Conservation (phyloP, 1,284 basidiomycete genomes). For the Schizophyllum commune region DNA sequence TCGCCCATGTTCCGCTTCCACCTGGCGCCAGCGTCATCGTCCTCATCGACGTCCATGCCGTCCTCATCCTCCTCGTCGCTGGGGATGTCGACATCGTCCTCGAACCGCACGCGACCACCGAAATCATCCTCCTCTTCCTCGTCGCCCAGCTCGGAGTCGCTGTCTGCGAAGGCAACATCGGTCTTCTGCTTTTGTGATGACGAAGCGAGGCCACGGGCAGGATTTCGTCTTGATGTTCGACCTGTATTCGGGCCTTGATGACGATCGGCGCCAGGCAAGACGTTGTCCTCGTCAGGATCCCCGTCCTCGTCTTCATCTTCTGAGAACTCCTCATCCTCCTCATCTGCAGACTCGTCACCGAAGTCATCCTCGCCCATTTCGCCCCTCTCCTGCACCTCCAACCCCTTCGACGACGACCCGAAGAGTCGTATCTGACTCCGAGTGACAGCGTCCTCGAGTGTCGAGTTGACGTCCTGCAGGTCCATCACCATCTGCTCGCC, state of each 20-base stretch:
- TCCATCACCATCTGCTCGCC: constrained; percentile 98
- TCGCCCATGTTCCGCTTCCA: constrained; percentile 77
- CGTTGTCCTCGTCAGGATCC: constrained; percentile 22
- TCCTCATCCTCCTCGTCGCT: constrained; percentile 42
- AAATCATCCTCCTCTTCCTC: constrained; percentile 35
- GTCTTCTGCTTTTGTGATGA: constrained; percentile 28
- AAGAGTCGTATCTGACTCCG: constrained; percentile 84
- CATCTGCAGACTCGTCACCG: constrained; percentile 19
- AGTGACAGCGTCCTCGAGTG: constrained; percentile 80
- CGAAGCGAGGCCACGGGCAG: constrained; percentile 34
- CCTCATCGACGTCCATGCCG: constrained; percentile 27
- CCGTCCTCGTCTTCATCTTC: constrained; percentile 21
- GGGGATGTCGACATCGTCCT: constrained; percentile 47
- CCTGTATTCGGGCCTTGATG: constrained; percentile 32
- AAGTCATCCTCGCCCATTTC: constrained; percentile 26
- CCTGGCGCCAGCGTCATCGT: constrained; percentile 33
- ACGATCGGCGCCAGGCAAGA: constrained; percentile 12
- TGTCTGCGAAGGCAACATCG: constrained; percentile 67
- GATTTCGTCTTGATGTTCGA: constrained; percentile 38
- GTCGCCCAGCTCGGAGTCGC: constrained; percentile 69
- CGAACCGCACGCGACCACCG: constrained; percentile 24
- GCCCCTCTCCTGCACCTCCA: constrained; percentile 29
- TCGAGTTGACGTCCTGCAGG: constrained; percentile 80
- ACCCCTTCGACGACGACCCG: constrained; percentile 63
- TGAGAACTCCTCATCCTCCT: constrained; percentile 16